Base-by-base conservation (phyloP, 306 rosid genomes). In the Betula pendula region DNA sequence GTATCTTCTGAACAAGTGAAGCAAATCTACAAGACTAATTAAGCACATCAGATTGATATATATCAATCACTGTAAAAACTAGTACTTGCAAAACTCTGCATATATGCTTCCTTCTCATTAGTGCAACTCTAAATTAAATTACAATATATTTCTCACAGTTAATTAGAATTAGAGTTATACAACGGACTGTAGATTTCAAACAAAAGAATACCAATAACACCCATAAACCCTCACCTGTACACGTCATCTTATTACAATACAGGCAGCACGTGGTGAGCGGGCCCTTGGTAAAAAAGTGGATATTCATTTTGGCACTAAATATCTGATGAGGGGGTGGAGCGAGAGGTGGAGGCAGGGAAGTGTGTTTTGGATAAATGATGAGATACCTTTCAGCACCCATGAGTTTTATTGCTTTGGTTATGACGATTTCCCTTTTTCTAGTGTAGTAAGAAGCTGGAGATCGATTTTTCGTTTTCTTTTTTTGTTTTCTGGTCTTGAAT, bases 1-100 rank as follows among this genome's bases (percentile, higher is more conserved):
- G 33, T 75, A 72, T 84, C 78, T 52, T 70, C 81, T 60, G 62
- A 77, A 49, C 67, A 77, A 68, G 76, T 75, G 55, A 51, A 76
- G 76, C 56, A 68, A 87, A 81, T 84, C 83, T 85, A 79, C 81
- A 70, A 79, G 66, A 40, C 56, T 66, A n/a, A n/a, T n/a, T n/a
- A 55, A 71, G 27, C 86, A 48, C 14, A 16, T 81, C 69, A 71
- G 58, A 70, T n/a, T 52, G 35, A n/a, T n/a, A n/a, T n/a, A 66
- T 70, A 20, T 22, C 43, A 25, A 10, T 66, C 52, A 40, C 19
- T 19, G 60, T 52, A 25, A 47, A 33, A 60, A 44, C 31, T 38
- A 43, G 77, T 53, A n/a, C n/a, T 42, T 44, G 65, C 77, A 71
- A 79, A 74, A 38, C 22, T 68, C 52, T 74, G 56, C 40, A 72